Evolutionary conservation across 306 rosid genomes (phyloP).

Genomic region (Comarum palustre): DNA sequence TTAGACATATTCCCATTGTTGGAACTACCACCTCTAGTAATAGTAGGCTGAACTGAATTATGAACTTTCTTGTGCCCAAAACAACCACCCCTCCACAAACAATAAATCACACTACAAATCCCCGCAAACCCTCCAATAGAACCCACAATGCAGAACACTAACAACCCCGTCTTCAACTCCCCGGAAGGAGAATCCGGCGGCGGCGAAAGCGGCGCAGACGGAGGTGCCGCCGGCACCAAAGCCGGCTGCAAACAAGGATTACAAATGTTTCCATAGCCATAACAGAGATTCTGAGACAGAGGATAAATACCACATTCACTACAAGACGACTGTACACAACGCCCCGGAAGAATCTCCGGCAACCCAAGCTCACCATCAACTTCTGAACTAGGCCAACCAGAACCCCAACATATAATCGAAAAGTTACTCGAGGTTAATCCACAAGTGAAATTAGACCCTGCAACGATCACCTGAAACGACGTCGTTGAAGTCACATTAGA

Average conservation of each 20-base stretch:
- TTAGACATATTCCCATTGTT: slow-evolving; percentile 43
- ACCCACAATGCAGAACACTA: slow-evolving; percentile 78
- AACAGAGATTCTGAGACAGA: slow-evolving; percentile 50
- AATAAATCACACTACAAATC: slow-evolving; percentile 58
- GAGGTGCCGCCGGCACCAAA: background rate
- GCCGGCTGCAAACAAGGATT: slow-evolving; percentile 31
- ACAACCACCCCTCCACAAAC: slow-evolving; percentile 77
- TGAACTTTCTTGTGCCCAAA: slow-evolving; percentile 83
- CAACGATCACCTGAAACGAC: slow-evolving; percentile 57
- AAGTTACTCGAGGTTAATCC: slow-evolving; percentile 50
- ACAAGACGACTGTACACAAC: slow-evolving; percentile 64
- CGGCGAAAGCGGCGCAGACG: background rate
- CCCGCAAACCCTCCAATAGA: slow-evolving; percentile 75
- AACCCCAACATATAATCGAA: slow-evolving; percentile 79
- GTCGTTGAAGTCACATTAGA: slow-evolving; percentile 22
- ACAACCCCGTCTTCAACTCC: slow-evolving; percentile 55
- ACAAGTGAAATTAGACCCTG: slow-evolving; percentile 74
- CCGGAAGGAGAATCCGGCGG: slow-evolving; percentile 27
- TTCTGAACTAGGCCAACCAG: slow-evolving; percentile 53
- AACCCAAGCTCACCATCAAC: slow-evolving; percentile 32
- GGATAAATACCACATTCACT: slow-evolving; percentile 50
- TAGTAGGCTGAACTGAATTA: slow-evolving; percentile 86
- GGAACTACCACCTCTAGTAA: slow-evolving; percentile 65
- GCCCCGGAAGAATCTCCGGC: slow-evolving; percentile 70
- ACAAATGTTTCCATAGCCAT: slow-evolving; percentile 50